These are phyloP conservation scores for Neopestalotiopsis sp. DNA, from an alignment of 2,329 filamentous ascomycete species.

Conservation along the genomic window DNA sequence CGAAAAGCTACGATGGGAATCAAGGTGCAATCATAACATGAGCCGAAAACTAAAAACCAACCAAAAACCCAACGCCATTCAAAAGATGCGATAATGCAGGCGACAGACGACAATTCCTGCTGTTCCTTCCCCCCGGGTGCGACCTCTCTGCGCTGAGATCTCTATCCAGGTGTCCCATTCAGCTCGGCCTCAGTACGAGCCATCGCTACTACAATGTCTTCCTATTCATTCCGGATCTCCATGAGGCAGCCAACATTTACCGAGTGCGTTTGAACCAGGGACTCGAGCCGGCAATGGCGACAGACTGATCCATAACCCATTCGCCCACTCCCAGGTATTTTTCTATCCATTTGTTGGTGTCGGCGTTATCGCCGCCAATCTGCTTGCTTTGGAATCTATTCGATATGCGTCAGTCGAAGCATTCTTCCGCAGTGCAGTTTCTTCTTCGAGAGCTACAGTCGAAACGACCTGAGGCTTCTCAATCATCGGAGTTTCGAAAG, in stretches of 20 bases:
- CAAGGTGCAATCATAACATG: conserved; percentile 10
- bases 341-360: conserved; percentile 86
- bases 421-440: neutral
- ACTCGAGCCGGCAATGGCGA: conserved; percentile 87
- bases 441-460: conserved; percentile 14
- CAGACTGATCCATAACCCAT: conserved; percentile 97
- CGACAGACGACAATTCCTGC: neutral
- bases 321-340: conserved; percentile 95
- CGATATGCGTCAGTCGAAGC: conserved; percentile 49
- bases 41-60: conserved; percentile 1
- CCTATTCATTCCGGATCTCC: neutral
- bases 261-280: conserved; percentile 91
- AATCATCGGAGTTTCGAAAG: conserved; percentile 17
- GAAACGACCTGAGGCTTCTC: neutral
- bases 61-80: conserved; percentile 15
- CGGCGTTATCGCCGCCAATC: conserved; percentile 79
- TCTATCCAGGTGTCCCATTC: neutral
- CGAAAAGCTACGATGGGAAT: neutral
- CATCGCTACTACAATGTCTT: neutral
- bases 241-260: conserved; percentile 45
- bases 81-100: conserved; percentile 11
- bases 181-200: neutral
- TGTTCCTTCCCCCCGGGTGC: neutral
- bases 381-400: conserved; percentile 85
- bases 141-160: neutral